These are phyloP conservation scores for Hypoxylon rubiginosum DNA, from an alignment of 2,329 filamentous ascomycete species.

Conservation along the genomic window DNA sequence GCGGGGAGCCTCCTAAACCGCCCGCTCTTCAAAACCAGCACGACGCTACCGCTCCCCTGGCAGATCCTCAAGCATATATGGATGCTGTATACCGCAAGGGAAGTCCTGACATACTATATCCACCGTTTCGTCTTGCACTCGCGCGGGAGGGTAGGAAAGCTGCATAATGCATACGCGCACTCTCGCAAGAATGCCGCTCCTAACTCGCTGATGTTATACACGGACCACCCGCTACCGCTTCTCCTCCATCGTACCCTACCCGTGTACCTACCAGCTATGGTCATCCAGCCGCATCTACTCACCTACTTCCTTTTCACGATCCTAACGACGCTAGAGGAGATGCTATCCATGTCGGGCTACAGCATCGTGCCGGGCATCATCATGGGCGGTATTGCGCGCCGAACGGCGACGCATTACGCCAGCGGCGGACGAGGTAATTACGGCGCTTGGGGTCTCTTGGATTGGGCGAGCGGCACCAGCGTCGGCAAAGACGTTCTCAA, in stretches of 20 bases:
- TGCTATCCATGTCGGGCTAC: conserved; percentile 77
- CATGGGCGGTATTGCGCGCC: conserved; percentile 64
- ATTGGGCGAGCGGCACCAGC: conserved; percentile 71
- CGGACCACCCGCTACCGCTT: conserved; percentile 77
- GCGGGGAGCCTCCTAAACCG: conserved; percentile 53
- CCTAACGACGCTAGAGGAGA: conserved; percentile 75
- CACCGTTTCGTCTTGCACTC: conserved; percentile 79
- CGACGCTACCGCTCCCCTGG: conserved; percentile 66
- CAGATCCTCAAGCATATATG: conserved; percentile 64
- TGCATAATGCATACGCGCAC: conserved; percentile 65
- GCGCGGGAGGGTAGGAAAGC: conserved; percentile 54
- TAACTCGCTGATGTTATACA: conserved; percentile 73
- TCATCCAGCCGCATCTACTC: conserved; percentile 78
- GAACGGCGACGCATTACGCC: conserved; percentile 67
- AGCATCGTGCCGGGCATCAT: conserved; percentile 67
- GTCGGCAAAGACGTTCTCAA: conserved; percentile 66
- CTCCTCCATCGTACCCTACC: conserved; percentile 75
- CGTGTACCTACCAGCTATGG: conserved; percentile 72
- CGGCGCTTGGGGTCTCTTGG: conserved; percentile 72
- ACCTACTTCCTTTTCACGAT: conserved; percentile 76
- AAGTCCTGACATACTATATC: conserved; percentile 78
- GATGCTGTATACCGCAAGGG: conserved; percentile 60
- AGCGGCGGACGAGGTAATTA: conserved; percentile 70
- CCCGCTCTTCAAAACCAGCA: conserved; percentile 63
- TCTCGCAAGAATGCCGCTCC: conserved; percentile 64